Evolutionary conservation across 2,329 filamentous ascomycete genomes (phyloP).

Genomic region (Penicillium sp.): DNA sequence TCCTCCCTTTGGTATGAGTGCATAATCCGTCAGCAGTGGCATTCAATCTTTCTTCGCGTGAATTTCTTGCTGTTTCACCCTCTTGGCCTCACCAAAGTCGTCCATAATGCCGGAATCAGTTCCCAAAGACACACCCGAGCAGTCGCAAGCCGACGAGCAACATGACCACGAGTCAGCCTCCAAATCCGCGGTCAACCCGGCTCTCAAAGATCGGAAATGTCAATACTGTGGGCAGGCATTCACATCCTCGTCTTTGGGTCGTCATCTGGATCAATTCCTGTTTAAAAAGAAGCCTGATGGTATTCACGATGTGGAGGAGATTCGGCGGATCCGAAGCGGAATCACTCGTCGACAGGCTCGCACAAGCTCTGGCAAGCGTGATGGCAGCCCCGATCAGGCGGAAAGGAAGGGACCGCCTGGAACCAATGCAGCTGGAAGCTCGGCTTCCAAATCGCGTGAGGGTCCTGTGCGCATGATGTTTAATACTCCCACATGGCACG

Average conservation of each 20-base stretch:
- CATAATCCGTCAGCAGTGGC: neutral
- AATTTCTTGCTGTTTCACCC: neutral
- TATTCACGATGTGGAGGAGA: conserved; percentile 86
- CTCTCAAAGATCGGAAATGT: conserved; percentile 83
- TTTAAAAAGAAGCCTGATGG: conserved; percentile 94
- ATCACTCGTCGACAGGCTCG: conserved; percentile 87
- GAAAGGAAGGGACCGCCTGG: conserved; percentile 47
- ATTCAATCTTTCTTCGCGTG: neutral
- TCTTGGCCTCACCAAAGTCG: neutral
- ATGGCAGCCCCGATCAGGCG: conserved; percentile 62
- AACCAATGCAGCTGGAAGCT: conserved; percentile 38
- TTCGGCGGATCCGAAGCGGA: conserved; percentile 76
- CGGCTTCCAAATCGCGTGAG: conserved; percentile 41
- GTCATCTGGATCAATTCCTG: conserved; percentile 92
- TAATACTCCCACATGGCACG: conserved; percentile 72
- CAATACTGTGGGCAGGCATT: conserved; percentile 88
- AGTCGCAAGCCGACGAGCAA: conserved; percentile 44
- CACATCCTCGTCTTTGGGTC: conserved; percentile 89
- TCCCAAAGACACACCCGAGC: conserved; percentile 39
- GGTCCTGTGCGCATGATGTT: conserved; percentile 53
- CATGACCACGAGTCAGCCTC: conserved; percentile 34
- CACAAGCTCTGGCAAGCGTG: conserved; percentile 63
- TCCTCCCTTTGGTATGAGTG: conserved; percentile 11
- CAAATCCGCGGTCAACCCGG: conserved; percentile 44
- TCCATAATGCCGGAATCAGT: neutral